phyloP scores from a whole-genome alignment of 108 stramenopile species.

The Chaetoceros tenuissimus region DNA sequence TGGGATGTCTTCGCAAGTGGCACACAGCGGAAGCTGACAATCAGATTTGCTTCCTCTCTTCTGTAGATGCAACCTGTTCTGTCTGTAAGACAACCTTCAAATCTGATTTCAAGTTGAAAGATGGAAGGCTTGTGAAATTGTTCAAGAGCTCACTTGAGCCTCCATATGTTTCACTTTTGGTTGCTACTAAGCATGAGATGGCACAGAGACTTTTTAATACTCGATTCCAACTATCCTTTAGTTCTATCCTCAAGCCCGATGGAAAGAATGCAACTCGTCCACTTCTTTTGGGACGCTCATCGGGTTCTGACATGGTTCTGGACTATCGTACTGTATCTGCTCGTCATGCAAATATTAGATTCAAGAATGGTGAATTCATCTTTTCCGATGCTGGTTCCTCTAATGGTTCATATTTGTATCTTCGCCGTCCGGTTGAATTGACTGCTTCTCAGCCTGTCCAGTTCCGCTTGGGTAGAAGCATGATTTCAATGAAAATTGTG shows the following conservation, averaged over 20 bases:
- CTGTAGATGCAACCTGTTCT: constrained; percentile 92
- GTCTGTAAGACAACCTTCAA: constrained; percentile 97
- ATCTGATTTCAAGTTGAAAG: constrained; percentile 86
- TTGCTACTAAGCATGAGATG: constrained; percentile 95
- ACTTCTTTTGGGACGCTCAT: constrained; percentile 89
- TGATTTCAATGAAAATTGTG: constrained; percentile 87
- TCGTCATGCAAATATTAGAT: constrained; percentile 80
- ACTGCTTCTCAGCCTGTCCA: constrained; percentile 69
- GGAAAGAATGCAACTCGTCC: constrained; percentile 81
- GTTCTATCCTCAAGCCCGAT: constrained; percentile 83
- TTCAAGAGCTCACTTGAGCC: constrained; percentile 91
- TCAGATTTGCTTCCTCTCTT: constrained; percentile 90
- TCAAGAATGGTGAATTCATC: constrained; percentile 87
- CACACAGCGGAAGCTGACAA: constrained; percentile 88
- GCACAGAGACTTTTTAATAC: constrained; percentile 93
- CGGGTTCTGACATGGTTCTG: constrained; percentile 91
- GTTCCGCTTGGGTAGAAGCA: constrained; percentile 74
- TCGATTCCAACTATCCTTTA: constrained; percentile 92
- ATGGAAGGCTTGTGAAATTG: constrained; percentile 80
- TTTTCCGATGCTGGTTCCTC: constrained; percentile 85
- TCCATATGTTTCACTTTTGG: constrained; percentile 91
- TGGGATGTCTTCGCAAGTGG: constrained; percentile 85
- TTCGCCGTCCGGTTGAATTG: constrained; percentile 78
- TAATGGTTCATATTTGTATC: constrained; percentile 83
- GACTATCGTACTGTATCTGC: constrained; percentile 92